Base-by-base conservation (phyloP, 345 rosid species). In the Eucalyptus albens region DNA sequence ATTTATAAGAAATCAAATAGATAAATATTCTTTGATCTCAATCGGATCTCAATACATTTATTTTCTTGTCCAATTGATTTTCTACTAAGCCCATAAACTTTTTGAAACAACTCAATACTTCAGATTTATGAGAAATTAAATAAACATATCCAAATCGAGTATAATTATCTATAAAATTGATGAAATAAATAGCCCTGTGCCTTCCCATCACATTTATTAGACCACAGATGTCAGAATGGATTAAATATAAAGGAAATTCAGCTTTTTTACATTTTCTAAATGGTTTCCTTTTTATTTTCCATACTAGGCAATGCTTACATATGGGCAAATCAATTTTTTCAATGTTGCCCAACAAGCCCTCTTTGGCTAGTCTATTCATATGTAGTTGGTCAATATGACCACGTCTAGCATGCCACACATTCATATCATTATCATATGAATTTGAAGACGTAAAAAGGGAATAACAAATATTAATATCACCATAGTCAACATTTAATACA, bases 381-480 rank as follows among this genome's bases (percentile, higher is more conserved):
- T 0, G 1, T 50, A 2, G 1, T 50, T 50, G 3, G 1, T 1
- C 7, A 50, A 50, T 50, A 50, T 50, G 0, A 50, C 0, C 17
- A 50, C 15, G 0, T 15, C 7, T 50, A 50, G 51, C 3, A 50
- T 5, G 51, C 3, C 17, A 15, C 3, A 6, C 0, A 50, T 50
- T 50, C 7, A 50, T 0, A 50, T 50, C 7, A 50, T 50, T 50
- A 50, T 50, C 17, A 50, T 50, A 50, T 50, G 7, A 50, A 50
- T 50, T 50, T 50, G 51, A 50, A 50, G 7, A 50, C 1, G 3
- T 50, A 0, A 50, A 50, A 50, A 15, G 0, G 17, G 0, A 15
- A 50, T 50, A 50, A 50, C 7, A 50, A 50, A 50, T 0, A 6
- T 50, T 50, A 1, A 50, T 3, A 50, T 50, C 1, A 50, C 17